Evolutionary conservation across 1,284 basidiomycete genomes (phyloP).

Genomic region (Exobasidium cylindrosporum): DNA sequence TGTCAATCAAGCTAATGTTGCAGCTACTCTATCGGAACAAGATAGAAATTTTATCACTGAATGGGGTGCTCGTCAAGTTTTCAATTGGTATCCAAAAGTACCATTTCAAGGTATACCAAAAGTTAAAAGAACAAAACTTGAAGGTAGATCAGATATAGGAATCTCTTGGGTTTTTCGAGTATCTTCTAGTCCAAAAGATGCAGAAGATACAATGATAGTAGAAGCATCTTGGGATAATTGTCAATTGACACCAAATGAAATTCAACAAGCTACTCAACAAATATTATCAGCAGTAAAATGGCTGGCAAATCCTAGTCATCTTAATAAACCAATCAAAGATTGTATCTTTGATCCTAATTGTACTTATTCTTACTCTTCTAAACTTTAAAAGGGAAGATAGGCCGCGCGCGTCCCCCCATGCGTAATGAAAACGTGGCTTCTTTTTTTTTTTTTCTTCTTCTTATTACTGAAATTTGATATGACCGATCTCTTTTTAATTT

Average conservation of each 20-base stretch:
- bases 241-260: not conserved
- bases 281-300: not conserved
- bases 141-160: conserved; percentile 2
- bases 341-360: conserved; percentile 4
- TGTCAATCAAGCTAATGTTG: not conserved
- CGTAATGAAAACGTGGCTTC: too few relatives aligned
- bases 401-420: too few relatives aligned
- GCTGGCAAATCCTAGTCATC: not conserved
- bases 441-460: too few relatives aligned
- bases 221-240: conserved; percentile 7
- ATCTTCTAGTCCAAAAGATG: not conserved
- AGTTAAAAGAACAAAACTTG: not conserved
- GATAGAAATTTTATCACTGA: not conserved
- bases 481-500: too few relatives aligned
- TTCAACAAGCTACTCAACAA: not conserved
- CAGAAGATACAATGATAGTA: not conserved
- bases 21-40: not conserved
- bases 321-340: not conserved
- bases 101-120: not conserved
- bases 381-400: too few relatives aligned
- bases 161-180: not conserved
- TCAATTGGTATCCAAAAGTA: not conserved
- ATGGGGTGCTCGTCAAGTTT: not conserved
- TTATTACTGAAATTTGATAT: too few relatives aligned
- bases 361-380: too few relatives aligned